Conservation (phyloP, 306 rosid genomes). For the Vigna radiata region DNA sequence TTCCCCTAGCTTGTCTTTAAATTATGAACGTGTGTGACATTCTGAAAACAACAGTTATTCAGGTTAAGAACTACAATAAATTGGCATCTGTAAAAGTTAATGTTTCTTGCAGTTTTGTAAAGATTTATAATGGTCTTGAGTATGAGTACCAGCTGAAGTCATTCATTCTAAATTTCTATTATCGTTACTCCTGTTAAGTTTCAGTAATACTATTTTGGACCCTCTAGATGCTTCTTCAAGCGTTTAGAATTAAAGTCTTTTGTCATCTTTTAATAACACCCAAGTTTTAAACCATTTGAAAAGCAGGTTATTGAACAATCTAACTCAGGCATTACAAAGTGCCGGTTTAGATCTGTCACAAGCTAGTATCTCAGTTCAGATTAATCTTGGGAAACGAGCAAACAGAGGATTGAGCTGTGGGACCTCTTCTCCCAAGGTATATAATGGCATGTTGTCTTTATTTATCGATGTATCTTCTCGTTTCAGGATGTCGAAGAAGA, state of each 20-base stretch:
- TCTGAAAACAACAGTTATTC: slow-evolving; percentile 24
- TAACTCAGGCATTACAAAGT: slow-evolving; percentile 85
- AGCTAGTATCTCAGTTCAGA: slow-evolving; percentile 89
- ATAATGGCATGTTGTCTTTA: background rate
- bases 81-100: background rate
- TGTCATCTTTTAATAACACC: slow-evolving; percentile 20
- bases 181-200: slow-evolving; percentile 1
- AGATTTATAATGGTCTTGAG: slow-evolving; percentile 18
- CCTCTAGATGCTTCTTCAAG: slow-evolving; percentile 20
- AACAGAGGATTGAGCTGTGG: slow-evolving; percentile 53
- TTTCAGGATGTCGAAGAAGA: slow-evolving; percentile 9
- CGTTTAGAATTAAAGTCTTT: slow-evolving; percentile 20
- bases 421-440: slow-evolving; percentile 72
- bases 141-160: slow-evolving; percentile 12
- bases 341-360: slow-evolving; percentile 94
- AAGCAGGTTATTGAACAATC: slow-evolving; percentile 81
- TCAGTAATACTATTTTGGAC: background rate
- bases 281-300: slow-evolving; percentile 39
- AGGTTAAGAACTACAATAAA: background rate
- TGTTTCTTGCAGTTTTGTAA: background rate
- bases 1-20: background rate
- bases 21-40: background rate
- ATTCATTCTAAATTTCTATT: slow-evolving; percentile 15
- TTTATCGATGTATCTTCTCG: slow-evolving; percentile 28
- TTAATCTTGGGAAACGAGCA: slow-evolving; percentile 89